Evolutionary conservation across 805 yeast genomes (phyloP), one percentile per base, ranked within the genome.

Genomic region (Hagleromyces aurorensis): DNA sequence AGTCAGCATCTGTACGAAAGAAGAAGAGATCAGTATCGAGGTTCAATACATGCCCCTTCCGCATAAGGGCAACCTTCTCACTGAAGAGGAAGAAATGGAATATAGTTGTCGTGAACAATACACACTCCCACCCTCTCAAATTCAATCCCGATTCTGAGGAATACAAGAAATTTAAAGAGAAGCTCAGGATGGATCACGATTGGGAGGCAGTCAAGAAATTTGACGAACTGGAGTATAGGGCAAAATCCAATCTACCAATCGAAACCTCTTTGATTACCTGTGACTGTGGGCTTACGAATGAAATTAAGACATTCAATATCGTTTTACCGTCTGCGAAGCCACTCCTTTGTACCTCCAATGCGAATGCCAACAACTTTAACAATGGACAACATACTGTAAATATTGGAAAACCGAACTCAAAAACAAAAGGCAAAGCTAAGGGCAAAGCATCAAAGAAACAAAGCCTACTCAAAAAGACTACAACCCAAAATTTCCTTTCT

Each of bases 1-100:
- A 14, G 5, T 25, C 16, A 10, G 16, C 19, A 3, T 15, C 16
- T 18, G 27, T 17, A 4, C 30, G 21, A 30, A 51, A 44, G 37
- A 51, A 50, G 33, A 52, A 51, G 32, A 40, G 61, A 25, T 34
- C 48, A 2, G 57, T 52, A 3, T 52, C 60, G 12, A 44, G 55
- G 32, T 55, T 49, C 30, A 57, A 58, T 9, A 61, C 64, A 13
- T 77, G 84, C 45, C 83, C 83, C 2, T 77, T 77, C 45, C 61
- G 78, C 48, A 65, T 77, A 23, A 52, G 85, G 32, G 83, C 83
- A 2, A 75, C 77, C 40, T 74, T 59, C 43, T 69, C 77, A 1
- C 40, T 70, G 7, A 57, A 74, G 37, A 61, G 69, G 19, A 57
- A 63, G 35, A 55, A 59, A 32, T 77, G 85, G 85, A 60, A 72